These are phyloP conservation scores for Talaromyces sp. DNA, from an alignment of 2,329 filamentous ascomycete genomes.

Conservation along the genomic window DNA sequence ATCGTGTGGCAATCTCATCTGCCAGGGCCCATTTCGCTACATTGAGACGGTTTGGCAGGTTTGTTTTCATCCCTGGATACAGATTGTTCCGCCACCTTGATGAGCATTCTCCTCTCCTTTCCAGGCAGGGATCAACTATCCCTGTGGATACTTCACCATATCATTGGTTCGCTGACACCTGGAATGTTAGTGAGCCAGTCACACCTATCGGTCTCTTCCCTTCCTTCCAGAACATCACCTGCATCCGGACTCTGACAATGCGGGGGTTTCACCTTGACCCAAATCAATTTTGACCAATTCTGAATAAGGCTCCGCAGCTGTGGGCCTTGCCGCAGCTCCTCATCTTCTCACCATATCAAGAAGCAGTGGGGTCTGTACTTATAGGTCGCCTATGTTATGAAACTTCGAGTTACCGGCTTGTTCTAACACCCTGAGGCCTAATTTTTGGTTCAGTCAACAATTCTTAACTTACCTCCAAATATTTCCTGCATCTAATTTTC, in stretches of 20 bases:
- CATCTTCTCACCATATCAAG: no score
- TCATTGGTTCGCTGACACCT: conserved; percentile 14
- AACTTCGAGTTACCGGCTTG: no score
- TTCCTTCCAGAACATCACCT: conserved; percentile 3
- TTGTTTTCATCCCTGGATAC: conserved; percentile 25
- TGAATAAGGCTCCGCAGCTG: no score
- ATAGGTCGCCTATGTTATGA: no score
- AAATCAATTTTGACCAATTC: background rate
- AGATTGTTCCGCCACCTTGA: conserved; percentile 6
- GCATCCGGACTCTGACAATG: conserved; percentile 6
- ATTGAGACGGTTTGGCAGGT: background rate
- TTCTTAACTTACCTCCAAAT: no score
- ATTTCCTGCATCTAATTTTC: no score
- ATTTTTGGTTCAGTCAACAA: no score
- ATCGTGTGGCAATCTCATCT: background rate
- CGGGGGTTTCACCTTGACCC: background rate
- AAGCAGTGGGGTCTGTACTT: no score
- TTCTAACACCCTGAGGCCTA: no score
- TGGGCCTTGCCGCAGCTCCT: no score
- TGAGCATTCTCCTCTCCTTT: conserved; percentile 15
- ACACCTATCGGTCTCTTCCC: conserved; percentile 7
- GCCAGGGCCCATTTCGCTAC: background rate
- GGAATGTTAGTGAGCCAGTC: conserved; percentile 2
- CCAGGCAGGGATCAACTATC: conserved; percentile 10
- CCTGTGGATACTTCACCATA: background rate